A percentile compares a stretch with the other conserved stretches of the same genome.
Conservation (phyloP, 306 rosid genomes). For the Begonia masoniana region DNA sequence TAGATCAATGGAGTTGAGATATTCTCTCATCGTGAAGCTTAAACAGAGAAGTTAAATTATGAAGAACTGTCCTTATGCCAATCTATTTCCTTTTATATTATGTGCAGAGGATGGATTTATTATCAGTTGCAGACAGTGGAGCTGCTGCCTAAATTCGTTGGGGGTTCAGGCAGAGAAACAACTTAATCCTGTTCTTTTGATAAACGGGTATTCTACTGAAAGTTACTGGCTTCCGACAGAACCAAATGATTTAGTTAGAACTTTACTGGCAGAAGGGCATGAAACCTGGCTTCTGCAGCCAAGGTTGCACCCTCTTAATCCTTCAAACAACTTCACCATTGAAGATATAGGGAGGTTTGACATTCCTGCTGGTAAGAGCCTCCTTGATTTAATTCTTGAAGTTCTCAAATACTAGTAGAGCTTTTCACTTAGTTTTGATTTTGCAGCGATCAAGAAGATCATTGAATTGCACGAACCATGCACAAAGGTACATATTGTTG, state of each 20-base stretch:
- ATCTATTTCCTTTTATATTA: not conserved
- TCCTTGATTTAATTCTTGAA: not conserved
- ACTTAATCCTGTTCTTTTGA: slow-evolving; percentile 21
- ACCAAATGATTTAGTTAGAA: slow-evolving; percentile 18
- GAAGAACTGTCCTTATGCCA: no score
- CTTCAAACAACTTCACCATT: slow-evolving; percentile 17
- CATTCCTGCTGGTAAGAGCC: slow-evolving; percentile 22
- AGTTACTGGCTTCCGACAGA: slow-evolving; percentile 19
- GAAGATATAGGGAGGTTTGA: slow-evolving; percentile 28
- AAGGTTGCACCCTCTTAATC: slow-evolving; percentile 19
- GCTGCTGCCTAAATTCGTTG: slow-evolving; percentile 5
- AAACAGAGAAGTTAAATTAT: not conserved
- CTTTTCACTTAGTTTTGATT: not conserved
- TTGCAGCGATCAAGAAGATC: slow-evolving; percentile 20
- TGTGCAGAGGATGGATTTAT: slow-evolving; percentile 20
- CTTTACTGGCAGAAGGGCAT: slow-evolving; percentile 20
- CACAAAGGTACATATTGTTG: slow-evolving; percentile 18
- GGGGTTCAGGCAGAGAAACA: slow-evolving; percentile 5
- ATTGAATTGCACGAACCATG: slow-evolving; percentile 13
- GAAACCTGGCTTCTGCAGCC: slow-evolving; percentile 23
- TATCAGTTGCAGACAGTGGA: slow-evolving; percentile 19
- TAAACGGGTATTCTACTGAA: slow-evolving; percentile 23
- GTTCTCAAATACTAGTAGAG: not conserved
- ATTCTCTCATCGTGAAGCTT: not conserved
- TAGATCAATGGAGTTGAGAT: not conserved